Percentiles rank a stretch among this genome's conserved stretches.
These are phyloP conservation scores for Lathyrus oleraceus DNA, from an alignment of 306 rosid genomes.

Conservation along the genomic window DNA sequence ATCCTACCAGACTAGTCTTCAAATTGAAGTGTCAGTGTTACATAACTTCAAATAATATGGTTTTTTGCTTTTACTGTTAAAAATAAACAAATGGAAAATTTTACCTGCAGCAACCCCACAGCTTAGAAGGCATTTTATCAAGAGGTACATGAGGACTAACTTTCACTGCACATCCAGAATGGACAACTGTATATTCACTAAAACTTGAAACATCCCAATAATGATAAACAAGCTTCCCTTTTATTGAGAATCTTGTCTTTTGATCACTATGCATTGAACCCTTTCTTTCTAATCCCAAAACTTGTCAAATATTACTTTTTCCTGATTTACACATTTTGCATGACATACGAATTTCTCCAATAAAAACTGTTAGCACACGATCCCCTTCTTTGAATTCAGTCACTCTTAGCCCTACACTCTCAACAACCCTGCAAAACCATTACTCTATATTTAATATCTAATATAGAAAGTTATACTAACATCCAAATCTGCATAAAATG, in stretches of 20 bases:
- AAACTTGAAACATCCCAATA: constrained; percentile 97
- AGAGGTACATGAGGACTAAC: constrained; percentile 67
- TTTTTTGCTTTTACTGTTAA: no score
- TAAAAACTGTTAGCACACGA: constrained; percentile 86
- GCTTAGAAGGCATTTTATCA: constrained; percentile 84
- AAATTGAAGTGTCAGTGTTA: no score
- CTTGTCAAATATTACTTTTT: constrained; percentile 79
- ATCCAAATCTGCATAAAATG: no score
- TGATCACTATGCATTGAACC: constrained; percentile 96
- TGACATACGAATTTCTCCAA: constrained; percentile 79
- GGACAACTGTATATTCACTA: constrained; percentile 87
- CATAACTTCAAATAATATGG: no score
- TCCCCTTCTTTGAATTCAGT: constrained; percentile 81
- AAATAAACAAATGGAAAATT: no score
- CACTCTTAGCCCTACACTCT: constrained; percentile 87
- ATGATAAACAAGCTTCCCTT: constrained; percentile 81
- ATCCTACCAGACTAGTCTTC: no score
- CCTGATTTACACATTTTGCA: constrained; percentile 79
- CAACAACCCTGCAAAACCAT: constrained; percentile 75
- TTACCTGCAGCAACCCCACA: constrained; percentile 96
- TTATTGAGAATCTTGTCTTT: constrained; percentile 80
- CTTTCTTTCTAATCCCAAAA: constrained; percentile 79
- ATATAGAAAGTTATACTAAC: no score
- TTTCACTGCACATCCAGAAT: constrained; percentile 95
- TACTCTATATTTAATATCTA: background rate